Evolutionary conservation across 1,139 yeast species (phyloP).

Genomic region (Zygotorulaspora mrakii): DNA sequence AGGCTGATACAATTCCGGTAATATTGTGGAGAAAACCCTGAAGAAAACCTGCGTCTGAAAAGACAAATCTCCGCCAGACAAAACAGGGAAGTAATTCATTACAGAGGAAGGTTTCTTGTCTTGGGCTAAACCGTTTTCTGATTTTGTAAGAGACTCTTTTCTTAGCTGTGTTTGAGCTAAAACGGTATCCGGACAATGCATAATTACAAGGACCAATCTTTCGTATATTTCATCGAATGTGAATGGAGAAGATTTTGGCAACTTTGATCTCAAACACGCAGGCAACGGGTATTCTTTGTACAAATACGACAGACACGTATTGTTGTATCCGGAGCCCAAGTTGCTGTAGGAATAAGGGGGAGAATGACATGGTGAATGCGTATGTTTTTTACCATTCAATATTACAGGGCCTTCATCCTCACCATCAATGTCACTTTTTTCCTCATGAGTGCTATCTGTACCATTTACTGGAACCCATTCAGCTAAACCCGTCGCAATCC

Average conservation of each 20-base stretch:
- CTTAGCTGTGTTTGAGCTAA: conserved; percentile 25
- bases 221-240: conserved; percentile 67
- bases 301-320: conserved; percentile 19
- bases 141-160: conserved; percentile 13
- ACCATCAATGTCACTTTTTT: conserved; percentile 25
- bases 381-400: conserved; percentile 31
- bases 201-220: conserved; percentile 65
- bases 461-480: conserved; percentile 67
- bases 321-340: conserved; percentile 6
- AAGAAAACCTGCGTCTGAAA: conserved; percentile 49
- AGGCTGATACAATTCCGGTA: conserved; percentile 75
- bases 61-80: conserved; percentile 58
- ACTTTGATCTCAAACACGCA: conserved; percentile 17
- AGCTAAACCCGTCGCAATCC: conserved; percentile 85
- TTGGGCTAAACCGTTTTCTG: conserved; percentile 5
- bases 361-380: conserved; percentile 14
- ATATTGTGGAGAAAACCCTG: conserved; percentile 54
- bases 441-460: conserved; percentile 1
- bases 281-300: conserved; percentile 35
- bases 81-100: conserved; percentile 41
- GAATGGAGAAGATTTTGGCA: conserved; percentile 24
- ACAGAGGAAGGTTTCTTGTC: conserved; percentile 8
- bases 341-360: conserved; percentile 3
- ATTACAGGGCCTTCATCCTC: conserved; percentile 23
- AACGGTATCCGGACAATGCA: conserved; percentile 60